Conservation (phyloP, 352 stramenopile species). For the Phytopythium boreale region DNA sequence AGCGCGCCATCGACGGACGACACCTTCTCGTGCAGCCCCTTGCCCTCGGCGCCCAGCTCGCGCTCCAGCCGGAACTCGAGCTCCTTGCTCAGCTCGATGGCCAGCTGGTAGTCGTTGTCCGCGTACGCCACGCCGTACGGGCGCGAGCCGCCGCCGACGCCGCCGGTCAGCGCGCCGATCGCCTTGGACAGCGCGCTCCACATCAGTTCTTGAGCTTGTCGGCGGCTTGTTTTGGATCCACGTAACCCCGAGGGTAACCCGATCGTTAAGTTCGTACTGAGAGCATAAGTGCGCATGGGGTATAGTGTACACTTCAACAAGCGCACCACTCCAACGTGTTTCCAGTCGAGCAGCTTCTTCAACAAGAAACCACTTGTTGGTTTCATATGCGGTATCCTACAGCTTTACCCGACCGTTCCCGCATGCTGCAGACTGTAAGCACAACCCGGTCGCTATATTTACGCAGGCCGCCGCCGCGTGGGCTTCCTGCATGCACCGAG, state of each 20-base stretch:
- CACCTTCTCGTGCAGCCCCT: conserved; percentile 74
- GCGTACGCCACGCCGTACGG: background rate
- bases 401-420: too few relatives aligned
- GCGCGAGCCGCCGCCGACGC: background rate
- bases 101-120: conserved; percentile 78
- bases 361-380: too few relatives aligned
- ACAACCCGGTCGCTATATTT: too few relatives aligned
- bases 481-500: background rate
- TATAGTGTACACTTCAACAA: too few relatives aligned
- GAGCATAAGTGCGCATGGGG: too few relatives aligned
- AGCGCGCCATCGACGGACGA: conserved; percentile 42
- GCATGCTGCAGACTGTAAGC: too few relatives aligned
- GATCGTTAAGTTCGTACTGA: too few relatives aligned
- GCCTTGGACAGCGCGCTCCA: background rate
- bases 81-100: conserved; percentile 81
- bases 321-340: background rate
- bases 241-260: too few relatives aligned
- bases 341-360: too few relatives aligned
- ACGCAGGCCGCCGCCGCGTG: too few relatives aligned
- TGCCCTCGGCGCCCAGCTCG: conserved; percentile 63
- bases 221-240: too few relatives aligned
- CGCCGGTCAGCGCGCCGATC: background rate
- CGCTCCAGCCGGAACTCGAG: conserved; percentile 64
- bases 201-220: background rate
- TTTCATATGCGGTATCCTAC: too few relatives aligned